Evolutionary conservation across 2,329 filamentous ascomycete species (phyloP).

Genomic region (Didymella keratinophila): DNA sequence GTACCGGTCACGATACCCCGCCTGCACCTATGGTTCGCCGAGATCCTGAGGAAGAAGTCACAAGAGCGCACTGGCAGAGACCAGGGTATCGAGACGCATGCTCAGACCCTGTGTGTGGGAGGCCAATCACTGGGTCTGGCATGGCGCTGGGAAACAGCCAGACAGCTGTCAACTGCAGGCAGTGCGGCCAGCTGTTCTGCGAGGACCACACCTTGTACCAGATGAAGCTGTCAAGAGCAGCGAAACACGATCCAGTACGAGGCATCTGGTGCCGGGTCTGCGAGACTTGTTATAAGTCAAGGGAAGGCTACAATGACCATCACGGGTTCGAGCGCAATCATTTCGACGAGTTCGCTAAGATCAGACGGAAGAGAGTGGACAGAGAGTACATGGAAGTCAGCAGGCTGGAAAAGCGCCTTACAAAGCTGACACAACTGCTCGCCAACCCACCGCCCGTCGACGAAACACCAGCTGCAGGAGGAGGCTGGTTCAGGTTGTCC

Average conservation of each 20-base stretch:
- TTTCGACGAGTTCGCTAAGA: slow-evolving; percentile 71
- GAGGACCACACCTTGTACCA: slow-evolving; percentile 99
- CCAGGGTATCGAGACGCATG: slow-evolving; percentile 78
- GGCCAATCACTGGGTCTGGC: slow-evolving; percentile 41
- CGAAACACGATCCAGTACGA: slow-evolving; percentile 85
- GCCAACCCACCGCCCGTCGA: slow-evolving; percentile 74
- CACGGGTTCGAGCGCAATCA: slow-evolving; percentile 75
- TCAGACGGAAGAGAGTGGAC: slow-evolving; percentile 81
- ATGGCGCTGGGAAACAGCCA: slow-evolving; percentile 79
- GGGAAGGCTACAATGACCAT: slow-evolving; percentile 94
- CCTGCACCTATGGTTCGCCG: slow-evolving; percentile 42
- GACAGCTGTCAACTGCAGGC: slow-evolving; percentile 89
- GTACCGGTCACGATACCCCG: slow-evolving; percentile 44
- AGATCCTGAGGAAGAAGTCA: slow-evolving; percentile 91
- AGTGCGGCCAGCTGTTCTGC: slow-evolving; percentile 92
- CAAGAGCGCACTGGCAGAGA: slow-evolving; percentile 87
- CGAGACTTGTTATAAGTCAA: slow-evolving; percentile 98
- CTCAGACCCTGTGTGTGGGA: slow-evolving; percentile 83
- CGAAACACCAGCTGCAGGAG: slow-evolving; percentile 58
- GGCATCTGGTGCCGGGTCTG: slow-evolving; percentile 95
- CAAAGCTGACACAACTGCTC: slow-evolving; percentile 85
- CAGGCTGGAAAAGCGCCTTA: slow-evolving; percentile 87
- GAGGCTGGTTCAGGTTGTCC: slow-evolving; percentile 63
- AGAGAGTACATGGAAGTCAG: slow-evolving; percentile 87
- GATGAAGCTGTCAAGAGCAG: slow-evolving; percentile 93